Base-by-base conservation (phyloP, 495 filamentous ascomycete genomes). In the Venustampulla echinocandica region DNA sequence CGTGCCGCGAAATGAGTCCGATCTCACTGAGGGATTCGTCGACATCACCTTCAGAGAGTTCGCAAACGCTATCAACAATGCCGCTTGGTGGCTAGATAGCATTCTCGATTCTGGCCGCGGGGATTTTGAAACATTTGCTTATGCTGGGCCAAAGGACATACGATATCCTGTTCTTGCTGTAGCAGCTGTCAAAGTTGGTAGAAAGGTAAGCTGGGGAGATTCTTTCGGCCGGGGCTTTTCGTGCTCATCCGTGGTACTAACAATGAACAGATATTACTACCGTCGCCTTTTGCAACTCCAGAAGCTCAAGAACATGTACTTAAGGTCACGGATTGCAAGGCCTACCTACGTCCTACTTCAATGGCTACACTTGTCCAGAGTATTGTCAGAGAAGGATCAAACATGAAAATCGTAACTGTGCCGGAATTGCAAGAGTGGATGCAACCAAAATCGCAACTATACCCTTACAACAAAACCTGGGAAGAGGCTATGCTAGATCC, bases 401-500 rank as follows among this genome's bases (percentile, higher is more conserved):
- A n/a, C n/a, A n/a, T n/a, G n/a, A n/a, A n/a, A n/a, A n/a, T n/a
- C n/a, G n/a, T n/a, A n/a, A 47, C 28, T 23, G 15, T 38, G 27
- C 27, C 27, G 13, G 6, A 6, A 13, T 13, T 30, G 13, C 27
- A 30, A 30, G 57, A 23, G 48, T 30, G 27, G 27, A 30, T 30
- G 7, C 27, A 30, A 6, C 7, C 27, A 30, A 13, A 30, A 30
- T 6, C 27, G 13, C 7, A 30, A 30, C 27, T 13, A 7, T 13
- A 30, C 27, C 7, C 6, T 7, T 30, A 15, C 27, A 6, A 30
- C 7, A 30, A 30, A 13, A 7, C 27, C 6, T 30, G 27, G 27
- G 27, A 30, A 13, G 52, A 72, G 49, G 69, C 62, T 6, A 57
- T 66, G 45, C 64, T 70, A 58, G 68, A 77, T 0, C 69, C 67